Evolutionary conservation across 768 basidiomycete species (phyloP).

Genomic region (Lentinula guzmanii): DNA sequence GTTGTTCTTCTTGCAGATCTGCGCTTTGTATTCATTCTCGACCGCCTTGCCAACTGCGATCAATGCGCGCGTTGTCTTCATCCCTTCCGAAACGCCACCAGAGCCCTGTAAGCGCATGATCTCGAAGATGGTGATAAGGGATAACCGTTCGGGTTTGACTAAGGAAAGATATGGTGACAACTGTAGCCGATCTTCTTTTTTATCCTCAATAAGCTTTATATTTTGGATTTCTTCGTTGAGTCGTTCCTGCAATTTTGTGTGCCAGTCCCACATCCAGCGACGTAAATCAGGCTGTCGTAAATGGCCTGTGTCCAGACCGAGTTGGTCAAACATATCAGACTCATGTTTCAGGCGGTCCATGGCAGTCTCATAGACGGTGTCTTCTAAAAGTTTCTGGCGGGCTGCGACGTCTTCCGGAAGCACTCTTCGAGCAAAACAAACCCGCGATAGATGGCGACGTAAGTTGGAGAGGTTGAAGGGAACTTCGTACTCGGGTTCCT

Average conservation of each 20-base stretch:
- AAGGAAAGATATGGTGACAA: slow-evolving; percentile 72
- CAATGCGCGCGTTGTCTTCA: slow-evolving; percentile 85
- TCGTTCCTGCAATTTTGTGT: slow-evolving; percentile 46
- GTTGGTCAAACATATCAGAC: slow-evolving; percentile 46
- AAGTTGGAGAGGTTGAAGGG: slow-evolving; percentile 76
- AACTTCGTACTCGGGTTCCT: slow-evolving; percentile 30
- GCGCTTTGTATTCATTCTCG: slow-evolving; percentile 86
- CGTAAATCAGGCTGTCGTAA: slow-evolving; percentile 50
- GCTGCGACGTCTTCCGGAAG: slow-evolving; percentile 61
- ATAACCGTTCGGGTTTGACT: slow-evolving; percentile 71
- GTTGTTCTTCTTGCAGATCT: slow-evolving; percentile 63
- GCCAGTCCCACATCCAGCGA: slow-evolving; percentile 87
- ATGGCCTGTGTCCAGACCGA: slow-evolving; percentile 45
- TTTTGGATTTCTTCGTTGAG: slow-evolving; percentile 45
- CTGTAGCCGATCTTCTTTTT: background rate
- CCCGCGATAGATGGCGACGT: slow-evolving; percentile 59
- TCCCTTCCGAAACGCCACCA: slow-evolving; percentile 75
- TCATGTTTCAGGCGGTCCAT: slow-evolving; percentile 64
- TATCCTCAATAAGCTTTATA: slow-evolving; percentile 32
- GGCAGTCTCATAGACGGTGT: slow-evolving; percentile 82
- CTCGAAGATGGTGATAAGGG: slow-evolving; percentile 85
- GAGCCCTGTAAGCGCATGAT: slow-evolving; percentile 75
- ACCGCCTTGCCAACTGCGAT: slow-evolving; percentile 77
- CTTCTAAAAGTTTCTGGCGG: slow-evolving; percentile 79
- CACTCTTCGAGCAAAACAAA: slow-evolving; percentile 57